These are phyloP conservation scores for Galerina marginata DNA, from an alignment of 768 basidiomycete genomes.

Conservation along the genomic window DNA sequence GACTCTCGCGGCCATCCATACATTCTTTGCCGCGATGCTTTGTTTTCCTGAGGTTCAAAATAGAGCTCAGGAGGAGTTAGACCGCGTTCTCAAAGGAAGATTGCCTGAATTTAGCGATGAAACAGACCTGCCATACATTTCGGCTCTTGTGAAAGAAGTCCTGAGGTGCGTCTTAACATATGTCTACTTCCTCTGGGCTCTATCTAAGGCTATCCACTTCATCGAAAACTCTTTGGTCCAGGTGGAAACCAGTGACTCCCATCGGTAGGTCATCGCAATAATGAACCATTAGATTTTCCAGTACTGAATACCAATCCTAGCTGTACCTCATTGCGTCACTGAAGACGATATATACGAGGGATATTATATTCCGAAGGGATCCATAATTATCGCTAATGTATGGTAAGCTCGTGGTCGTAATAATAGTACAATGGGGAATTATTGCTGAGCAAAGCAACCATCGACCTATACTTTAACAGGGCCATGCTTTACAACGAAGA, in stretches of 20 bases:
- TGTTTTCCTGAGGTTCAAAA: constrained; percentile 42
- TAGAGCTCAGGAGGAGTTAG: constrained; percentile 48
- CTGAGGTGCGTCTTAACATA: constrained; percentile 28
- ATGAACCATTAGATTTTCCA: too few relatives aligned
- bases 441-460: too few relatives aligned
- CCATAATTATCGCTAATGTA: constrained; percentile 34
- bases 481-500: constrained; percentile 38
- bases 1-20: neutral
- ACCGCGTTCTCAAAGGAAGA: constrained; percentile 43
- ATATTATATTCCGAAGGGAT: constrained; percentile 38
- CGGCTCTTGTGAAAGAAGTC: constrained; percentile 44
- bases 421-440: too few relatives aligned
- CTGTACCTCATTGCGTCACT: constrained; percentile 30
- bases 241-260: constrained; percentile 16
- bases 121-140: constrained; percentile 44
- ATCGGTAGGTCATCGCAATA: neutral
- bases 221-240: constrained; percentile 31
- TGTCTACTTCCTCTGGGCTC: too few relatives aligned
- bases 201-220: too few relatives aligned
- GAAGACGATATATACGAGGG: constrained; percentile 37
- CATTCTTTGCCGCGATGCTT: constrained; percentile 38
- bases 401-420: constrained; percentile 28
- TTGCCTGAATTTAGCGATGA: constrained; percentile 46
- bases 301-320: constrained; percentile 10
- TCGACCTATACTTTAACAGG: constrained; percentile 22